Base-by-base conservation (phyloP, 768 basidiomycete species). In the Chalciporus chontae region DNA sequence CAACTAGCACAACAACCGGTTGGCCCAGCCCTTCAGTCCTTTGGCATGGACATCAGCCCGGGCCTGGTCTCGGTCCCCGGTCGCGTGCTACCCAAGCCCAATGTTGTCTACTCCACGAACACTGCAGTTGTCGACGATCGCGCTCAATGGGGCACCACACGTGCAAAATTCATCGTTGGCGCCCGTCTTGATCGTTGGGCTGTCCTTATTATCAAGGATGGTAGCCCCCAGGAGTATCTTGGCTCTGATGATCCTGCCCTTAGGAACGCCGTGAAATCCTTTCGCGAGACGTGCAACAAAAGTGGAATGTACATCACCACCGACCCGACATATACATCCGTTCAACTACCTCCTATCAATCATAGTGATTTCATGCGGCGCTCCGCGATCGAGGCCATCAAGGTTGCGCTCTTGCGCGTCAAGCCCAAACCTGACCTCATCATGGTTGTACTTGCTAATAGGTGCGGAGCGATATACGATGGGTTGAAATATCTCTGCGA, bases 181-280 rank as follows among this genome's bases (percentile, higher is more conserved):
- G 81, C 70, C 4, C 66, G 56, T 14, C 61, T 90, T 39, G 66
- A 69, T 31, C 77, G 78, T 17, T 87, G 85, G 84, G 81, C 74
- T 6, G 81, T 88, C 6, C 66, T 90, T 15, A 64, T 86, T 39
- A 78, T 90, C 54, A 64, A 70, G 36, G 86, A 87, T 53, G 72
- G 76, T 11, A 74, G 74, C 45, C 27, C 31, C 2, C 55, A 75
- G 7, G 76, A 79, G 36, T 84, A 86, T 56, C 24, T 27, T 1
- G 74, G 72, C 5, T 45, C 71, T 1, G 48, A 63, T 8, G 87
- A 87, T 57, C 77, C 77, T 0, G 73, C 73, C 32, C 65, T 89
- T 37, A 50, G 54, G 23, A 34, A 37, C 8, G 66, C 68, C 3
- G 66, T 85, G n/a, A 56, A 60, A 0, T 81, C 76, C 0, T 87